Percentiles rank a stretch among this genome's conserved stretches.
phyloP scores from a whole-genome alignment of 2,329 filamentous ascomycete genomes.

The Penicillium polonicum region DNA sequence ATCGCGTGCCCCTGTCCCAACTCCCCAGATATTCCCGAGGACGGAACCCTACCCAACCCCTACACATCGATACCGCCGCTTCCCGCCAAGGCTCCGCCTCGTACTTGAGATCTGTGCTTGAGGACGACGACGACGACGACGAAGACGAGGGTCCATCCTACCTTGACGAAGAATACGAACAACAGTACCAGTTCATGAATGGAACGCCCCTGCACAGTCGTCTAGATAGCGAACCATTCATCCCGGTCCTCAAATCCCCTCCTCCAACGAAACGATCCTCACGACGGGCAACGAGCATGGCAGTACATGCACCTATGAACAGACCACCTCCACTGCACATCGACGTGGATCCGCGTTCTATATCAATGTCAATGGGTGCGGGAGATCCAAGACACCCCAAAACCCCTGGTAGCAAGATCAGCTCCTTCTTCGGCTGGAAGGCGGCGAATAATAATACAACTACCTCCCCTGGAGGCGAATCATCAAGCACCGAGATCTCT shows the following conservation, averaged over 20 bases:
- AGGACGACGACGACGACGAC: slow-evolving; percentile 32
- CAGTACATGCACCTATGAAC: slow-evolving; percentile 42
- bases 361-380: slow-evolving; percentile 38
- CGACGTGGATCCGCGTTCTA: slow-evolving; percentile 39
- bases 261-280: slow-evolving; percentile 47
- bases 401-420: slow-evolving; percentile 58
- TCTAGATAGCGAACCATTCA: slow-evolving; percentile 46
- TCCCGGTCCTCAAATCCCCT: slow-evolving; percentile 70
- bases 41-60: slow-evolving; percentile 33
- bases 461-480: slow-evolving; percentile 56
- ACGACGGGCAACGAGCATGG: slow-evolving; percentile 45
- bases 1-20: slow-evolving; percentile 24
- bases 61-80: slow-evolving; percentile 35
- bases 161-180: slow-evolving; percentile 27
- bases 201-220: slow-evolving; percentile 40
- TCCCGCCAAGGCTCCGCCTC: slow-evolving; percentile 20
- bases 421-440: slow-evolving; percentile 68
- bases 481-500: slow-evolving; percentile 63
- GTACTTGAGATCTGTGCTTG: slow-evolving; percentile 22
- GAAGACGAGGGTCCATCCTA: slow-evolving; percentile 25
- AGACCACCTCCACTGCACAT: slow-evolving; percentile 46
- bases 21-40: slow-evolving; percentile 42
- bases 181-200: slow-evolving; percentile 39
- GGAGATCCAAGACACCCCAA: slow-evolving; percentile 45
- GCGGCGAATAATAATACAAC: slow-evolving; percentile 34